Conservation (phyloP, 768 basidiomycete genomes). For the Paxillus rubicundulus region DNA sequence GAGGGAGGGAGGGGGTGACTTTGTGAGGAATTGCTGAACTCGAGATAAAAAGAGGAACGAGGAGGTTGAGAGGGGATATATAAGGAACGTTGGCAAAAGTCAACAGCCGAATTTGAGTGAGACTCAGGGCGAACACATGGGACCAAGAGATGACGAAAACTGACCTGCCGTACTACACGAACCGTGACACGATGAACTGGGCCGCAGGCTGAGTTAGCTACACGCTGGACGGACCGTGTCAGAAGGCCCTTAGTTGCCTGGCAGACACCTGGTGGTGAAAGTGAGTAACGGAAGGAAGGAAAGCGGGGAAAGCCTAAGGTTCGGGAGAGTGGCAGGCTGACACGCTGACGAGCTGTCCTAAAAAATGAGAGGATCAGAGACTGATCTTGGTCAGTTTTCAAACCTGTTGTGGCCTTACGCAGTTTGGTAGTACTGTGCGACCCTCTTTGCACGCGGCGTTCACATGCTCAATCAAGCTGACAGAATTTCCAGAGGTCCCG, state of each 20-base stretch:
- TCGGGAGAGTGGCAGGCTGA: constrained; percentile 27
- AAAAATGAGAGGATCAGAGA: constrained; percentile 15
- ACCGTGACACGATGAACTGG: constrained; percentile 1
- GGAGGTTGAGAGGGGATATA: constrained; percentile 28
- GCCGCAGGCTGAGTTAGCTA: background rate
- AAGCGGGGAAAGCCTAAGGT: constrained; percentile 21
- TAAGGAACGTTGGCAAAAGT: constrained; percentile 22
- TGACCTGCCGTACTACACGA: constrained; percentile 15
- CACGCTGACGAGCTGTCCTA: constrained; percentile 29
- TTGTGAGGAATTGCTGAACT: constrained; percentile 16
- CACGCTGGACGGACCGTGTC: constrained; percentile 1
- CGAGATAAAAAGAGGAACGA: constrained; percentile 15
- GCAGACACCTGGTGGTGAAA: constrained; percentile 26
- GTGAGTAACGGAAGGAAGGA: constrained; percentile 21
- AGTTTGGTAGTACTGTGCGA: constrained; percentile 18
- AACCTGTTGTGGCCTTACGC: constrained; percentile 14
- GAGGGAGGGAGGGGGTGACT: constrained; percentile 23
- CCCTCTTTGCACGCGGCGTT: constrained; percentile 1
- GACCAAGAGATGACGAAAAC: constrained; percentile 26
- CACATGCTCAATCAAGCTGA: background rate
- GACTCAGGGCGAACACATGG: constrained; percentile 36
- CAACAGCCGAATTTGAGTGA: constrained; percentile 21
- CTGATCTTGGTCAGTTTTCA: constrained; percentile 5
- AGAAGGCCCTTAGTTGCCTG: constrained; percentile 26
- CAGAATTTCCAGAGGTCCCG: background rate